Base-by-base conservation (phyloP, 2,329 filamentous ascomycete species). In the Pseudogymnoascus destructans region DNA sequence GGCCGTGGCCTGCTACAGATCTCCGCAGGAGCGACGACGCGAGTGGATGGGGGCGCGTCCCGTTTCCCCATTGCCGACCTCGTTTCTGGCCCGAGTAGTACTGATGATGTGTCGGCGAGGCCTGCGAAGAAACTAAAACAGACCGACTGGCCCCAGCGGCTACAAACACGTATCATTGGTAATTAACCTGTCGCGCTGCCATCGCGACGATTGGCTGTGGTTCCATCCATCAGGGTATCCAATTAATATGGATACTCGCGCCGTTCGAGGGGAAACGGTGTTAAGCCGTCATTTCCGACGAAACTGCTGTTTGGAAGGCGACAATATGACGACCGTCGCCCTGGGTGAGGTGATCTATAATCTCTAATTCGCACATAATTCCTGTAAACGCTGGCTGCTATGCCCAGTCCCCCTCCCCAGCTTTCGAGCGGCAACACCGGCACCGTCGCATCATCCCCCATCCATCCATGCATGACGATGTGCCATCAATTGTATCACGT, bases 21-120 rank as follows among this genome's bases (percentile, higher is more conserved):
- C 42, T 49, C 42, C 42, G 42, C 42, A 17, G 23, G 23, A 49
- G 23, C 23, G 42, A 49, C 42, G 42, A 49, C 42, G 42, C 23
- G 42, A 49, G 42, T 49, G 42, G 42, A 49, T 49, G 42, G 42
- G 42, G 42, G 42, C 42, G 42, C 42, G 27, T 49, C 42, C 42
- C 42, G 23, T 49, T 27, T 49, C 42, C 42, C 42, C 23, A 49
- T 49, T 49, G 42, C 42, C 42, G 42, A 49, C 42, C 42, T 23
- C 42, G 42, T 49, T 49, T 49, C 42, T 49, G 42, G 42, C 42
- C 42, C 42, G 42, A 49, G 42, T 49, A 49, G 42, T 49, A 23
- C 42, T 49, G 42, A 11, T 49, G 42, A 15, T 49, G 42, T 27
- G n/a, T 27, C 42, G 42, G 42, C 42, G 23, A 27, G 42, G 21